A percentile compares a stretch with the other conserved stretches of the same genome.
Evolutionary conservation across 306 rosid species (phyloP).

Genomic region (Malus asiatica): DNA sequence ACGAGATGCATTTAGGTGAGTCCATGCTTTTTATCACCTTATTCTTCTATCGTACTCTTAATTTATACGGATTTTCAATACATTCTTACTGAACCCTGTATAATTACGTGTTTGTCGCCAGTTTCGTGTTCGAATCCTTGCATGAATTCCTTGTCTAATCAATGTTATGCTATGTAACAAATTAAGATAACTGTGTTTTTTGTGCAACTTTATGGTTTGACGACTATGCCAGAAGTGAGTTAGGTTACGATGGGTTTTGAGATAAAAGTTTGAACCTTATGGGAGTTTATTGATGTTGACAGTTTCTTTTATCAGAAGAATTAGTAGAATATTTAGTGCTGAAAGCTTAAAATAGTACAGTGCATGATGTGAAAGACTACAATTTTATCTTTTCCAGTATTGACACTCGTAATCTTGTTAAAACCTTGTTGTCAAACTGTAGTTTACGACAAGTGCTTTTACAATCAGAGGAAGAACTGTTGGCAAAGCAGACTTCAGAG

Average conservation of each 20-base stretch:
- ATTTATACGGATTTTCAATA: not conserved
- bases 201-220: not conserved
- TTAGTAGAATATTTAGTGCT: not conserved
- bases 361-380: not conserved
- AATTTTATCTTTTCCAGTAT: not conserved
- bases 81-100: not conserved
- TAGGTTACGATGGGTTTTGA: not conserved
- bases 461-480: conserved; percentile 86
- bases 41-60: conserved; percentile 4
- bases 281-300: not conserved
- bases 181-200: not conserved
- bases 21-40: conserved; percentile 10
- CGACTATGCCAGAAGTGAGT: not conserved
- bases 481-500: conserved; percentile 69
- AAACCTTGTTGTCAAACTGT: conserved; percentile 18
- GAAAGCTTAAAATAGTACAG: not conserved
- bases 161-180: not conserved
- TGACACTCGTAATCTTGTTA: not conserved
- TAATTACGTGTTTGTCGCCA: not conserved
- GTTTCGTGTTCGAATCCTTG: not conserved
- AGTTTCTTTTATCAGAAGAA: not conserved
- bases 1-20: conserved; percentile 86
- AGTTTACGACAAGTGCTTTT: conserved; percentile 80
- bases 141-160: not conserved
- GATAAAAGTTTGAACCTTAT: not conserved